Percentiles rank a stretch among this genome's conserved stretches.
Evolutionary conservation across 1,139 yeast species (phyloP).

Genomic region (Neolecta irregularis): DNA sequence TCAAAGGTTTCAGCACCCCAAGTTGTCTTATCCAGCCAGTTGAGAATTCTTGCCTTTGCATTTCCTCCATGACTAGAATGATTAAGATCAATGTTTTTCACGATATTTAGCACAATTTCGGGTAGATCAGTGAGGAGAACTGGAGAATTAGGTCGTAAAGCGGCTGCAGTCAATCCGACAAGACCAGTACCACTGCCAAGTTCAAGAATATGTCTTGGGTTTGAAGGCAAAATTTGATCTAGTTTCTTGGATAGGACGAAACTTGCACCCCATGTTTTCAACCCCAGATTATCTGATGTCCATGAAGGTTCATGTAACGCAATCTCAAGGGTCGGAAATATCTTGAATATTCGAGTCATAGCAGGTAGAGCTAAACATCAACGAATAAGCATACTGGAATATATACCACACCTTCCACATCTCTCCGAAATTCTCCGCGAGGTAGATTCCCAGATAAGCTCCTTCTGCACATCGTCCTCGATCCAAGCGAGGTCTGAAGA

Average conservation of each 20-base stretch:
- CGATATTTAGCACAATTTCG: slow-evolving; percentile 56
- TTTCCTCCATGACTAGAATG: too few species aligned
- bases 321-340: slow-evolving; percentile 11
- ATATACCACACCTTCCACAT: slow-evolving; percentile 81
- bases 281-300: slow-evolving; percentile 73
- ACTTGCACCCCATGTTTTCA: slow-evolving; percentile 94
- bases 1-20: too few species aligned
- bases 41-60: too few species aligned
- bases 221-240: slow-evolving; percentile 18
- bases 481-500: slow-evolving; percentile 44
- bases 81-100: slow-evolving; percentile 42
- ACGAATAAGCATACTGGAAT: too few species aligned
- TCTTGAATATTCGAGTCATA: slow-evolving; percentile 35
- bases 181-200: slow-evolving; percentile 91
- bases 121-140: slow-evolving; percentile 62
- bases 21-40: too few species aligned
- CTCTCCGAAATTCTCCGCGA: slow-evolving; percentile 59
- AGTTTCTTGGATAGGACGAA: slow-evolving; percentile 48
- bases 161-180: slow-evolving; percentile 46
- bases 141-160: slow-evolving; percentile 35
- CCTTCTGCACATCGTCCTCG: slow-evolving; percentile 25
- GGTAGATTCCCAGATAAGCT: slow-evolving; percentile 37
- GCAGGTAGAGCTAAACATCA: slow-evolving; percentile 74
- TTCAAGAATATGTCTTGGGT: slow-evolving; percentile 44
- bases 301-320: slow-evolving; percentile 65